Base-by-base conservation (phyloP, 495 filamentous ascomycete genomes). In the Durotheca rogersii region DNA sequence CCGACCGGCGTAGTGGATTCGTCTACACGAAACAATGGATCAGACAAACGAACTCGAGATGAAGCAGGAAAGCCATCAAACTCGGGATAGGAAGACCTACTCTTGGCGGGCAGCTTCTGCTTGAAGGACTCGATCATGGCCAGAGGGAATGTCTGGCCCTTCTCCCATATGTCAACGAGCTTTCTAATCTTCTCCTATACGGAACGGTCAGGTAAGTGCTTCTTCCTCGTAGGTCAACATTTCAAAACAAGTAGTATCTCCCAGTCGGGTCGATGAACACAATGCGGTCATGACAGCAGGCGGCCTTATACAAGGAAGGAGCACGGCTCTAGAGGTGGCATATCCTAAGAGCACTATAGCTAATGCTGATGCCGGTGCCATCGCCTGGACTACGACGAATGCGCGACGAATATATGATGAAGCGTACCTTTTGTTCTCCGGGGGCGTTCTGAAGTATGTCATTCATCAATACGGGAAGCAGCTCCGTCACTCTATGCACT, bases 361-460 rank as follows among this genome's bases (percentile, higher is more conserved):
- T 53, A 46, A 50, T 56, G 31, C 51, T 33, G 41, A 54, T 42
- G 53, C 54, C 55, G 61, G 52, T 61, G 53, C 61, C 54, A 58
- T 69, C 58, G 36, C 47, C 47, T 47, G 51, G 38, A 63, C 54
- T 62, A 62, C 56, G 61, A 59, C 53, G 56, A 63, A 51, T 58
- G 56, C 55, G 58, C 60, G 61, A 50, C 49, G 49, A 60, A 42
- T 65, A 50, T 60, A 59, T 58, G 58, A 61, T 67, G 58, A 63
- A 69, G 86, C 90, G 84, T 96, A 96, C 90, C 90, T 95, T 96
- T 85, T 98, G 93, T 73, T 95, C 90, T 70, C 87, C 82, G 25
- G 94, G 93, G 49, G 89, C 86, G 67, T 81, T 82, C 67, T 85
- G 82, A 65, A 95, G 81, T 71, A 96, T 91, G 72, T 96, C 92